A percentile compares a stretch with the other conserved stretches of the same genome.
Conservation (phyloP, 139 green algal genomes). For the Nannochloris sp. region DNA sequence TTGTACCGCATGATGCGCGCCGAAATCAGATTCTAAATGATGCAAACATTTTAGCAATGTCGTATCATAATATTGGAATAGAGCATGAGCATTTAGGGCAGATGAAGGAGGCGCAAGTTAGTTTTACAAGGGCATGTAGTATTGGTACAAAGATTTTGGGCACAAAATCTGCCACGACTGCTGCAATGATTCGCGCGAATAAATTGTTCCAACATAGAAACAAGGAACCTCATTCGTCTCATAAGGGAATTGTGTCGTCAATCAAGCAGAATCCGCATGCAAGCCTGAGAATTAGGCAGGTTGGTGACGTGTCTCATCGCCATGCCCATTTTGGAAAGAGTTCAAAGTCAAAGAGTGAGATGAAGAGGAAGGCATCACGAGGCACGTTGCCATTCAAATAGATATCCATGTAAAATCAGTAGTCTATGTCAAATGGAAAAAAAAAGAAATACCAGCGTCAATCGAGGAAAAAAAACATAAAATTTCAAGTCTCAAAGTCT, state of each 20-base stretch:
- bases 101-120: slow-evolving; percentile 23
- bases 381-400: slow-evolving; percentile 2
- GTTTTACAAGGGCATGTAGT: slow-evolving; percentile 14
- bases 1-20: neutral
- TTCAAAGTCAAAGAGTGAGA: neutral
- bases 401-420: neutral
- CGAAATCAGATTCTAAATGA: slow-evolving; percentile 2
- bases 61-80: slow-evolving; percentile 31
- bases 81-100: slow-evolving; percentile 28
- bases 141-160: slow-evolving; percentile 6
- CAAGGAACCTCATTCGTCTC: neutral
- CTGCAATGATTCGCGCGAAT: slow-evolving; percentile 3
- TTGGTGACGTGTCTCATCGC: too few relatives aligned
- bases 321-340: too few relatives aligned
- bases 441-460: too few relatives aligned
- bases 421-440: too few relatives aligned
- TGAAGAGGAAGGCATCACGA: neutral
- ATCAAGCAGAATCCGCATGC: too few relatives aligned
- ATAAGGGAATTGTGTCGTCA: too few relatives aligned
- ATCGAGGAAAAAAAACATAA: too few relatives aligned
- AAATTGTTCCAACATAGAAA: neutral
- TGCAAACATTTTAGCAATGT: slow-evolving; percentile 30
- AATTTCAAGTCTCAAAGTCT: too few relatives aligned
- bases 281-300: too few relatives aligned
- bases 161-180: slow-evolving; percentile 7